Conservation (phyloP, 1,139 yeast genomes). For the Candida sp. region DNA sequence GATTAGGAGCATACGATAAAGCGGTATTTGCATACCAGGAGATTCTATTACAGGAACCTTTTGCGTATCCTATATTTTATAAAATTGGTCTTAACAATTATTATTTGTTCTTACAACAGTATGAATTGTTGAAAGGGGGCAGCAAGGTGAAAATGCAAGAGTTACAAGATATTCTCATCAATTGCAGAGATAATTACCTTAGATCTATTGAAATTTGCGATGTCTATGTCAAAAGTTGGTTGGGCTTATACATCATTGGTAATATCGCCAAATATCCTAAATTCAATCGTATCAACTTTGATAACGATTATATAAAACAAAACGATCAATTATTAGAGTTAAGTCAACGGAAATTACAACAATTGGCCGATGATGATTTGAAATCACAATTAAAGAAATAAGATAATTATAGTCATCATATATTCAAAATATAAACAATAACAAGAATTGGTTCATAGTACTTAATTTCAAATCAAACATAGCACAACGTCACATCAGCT, state of each 20-base stretch:
- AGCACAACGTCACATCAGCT: too few species aligned
- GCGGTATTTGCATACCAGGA: slow-evolving; percentile 71
- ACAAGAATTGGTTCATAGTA: too few species aligned
- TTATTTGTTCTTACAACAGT: slow-evolving; percentile 20
- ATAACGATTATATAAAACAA: slow-evolving; percentile 18
- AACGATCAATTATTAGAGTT: slow-evolving; percentile 17
- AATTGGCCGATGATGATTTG: slow-evolving; percentile 11
- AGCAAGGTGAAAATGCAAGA: slow-evolving; percentile 24
- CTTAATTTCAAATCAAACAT: too few species aligned
- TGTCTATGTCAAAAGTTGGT: slow-evolving; percentile 69
- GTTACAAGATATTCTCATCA: slow-evolving; percentile 22
- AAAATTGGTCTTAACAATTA: slow-evolving; percentile 45
- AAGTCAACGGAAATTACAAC: slow-evolving; percentile 16
- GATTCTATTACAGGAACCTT: slow-evolving; percentile 62
- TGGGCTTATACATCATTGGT: slow-evolving; percentile 54
- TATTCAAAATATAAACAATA: too few species aligned
- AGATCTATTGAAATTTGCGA: slow-evolving; percentile 77
- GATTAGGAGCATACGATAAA: slow-evolving; percentile 62
- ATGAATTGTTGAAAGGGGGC: slow-evolving; percentile 9
- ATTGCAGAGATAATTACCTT: slow-evolving; percentile 53
- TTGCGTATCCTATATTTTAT: slow-evolving; percentile 70
- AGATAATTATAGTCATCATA: neutral
- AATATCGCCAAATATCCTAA: slow-evolving; percentile 18
- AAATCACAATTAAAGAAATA: neutral
- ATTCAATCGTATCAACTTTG: slow-evolving; percentile 19